Evolutionary conservation across 1,284 basidiomycete genomes (phyloP), one percentile per base, ranked within the genome.

Genomic region (Gomphus bonarii): DNA sequence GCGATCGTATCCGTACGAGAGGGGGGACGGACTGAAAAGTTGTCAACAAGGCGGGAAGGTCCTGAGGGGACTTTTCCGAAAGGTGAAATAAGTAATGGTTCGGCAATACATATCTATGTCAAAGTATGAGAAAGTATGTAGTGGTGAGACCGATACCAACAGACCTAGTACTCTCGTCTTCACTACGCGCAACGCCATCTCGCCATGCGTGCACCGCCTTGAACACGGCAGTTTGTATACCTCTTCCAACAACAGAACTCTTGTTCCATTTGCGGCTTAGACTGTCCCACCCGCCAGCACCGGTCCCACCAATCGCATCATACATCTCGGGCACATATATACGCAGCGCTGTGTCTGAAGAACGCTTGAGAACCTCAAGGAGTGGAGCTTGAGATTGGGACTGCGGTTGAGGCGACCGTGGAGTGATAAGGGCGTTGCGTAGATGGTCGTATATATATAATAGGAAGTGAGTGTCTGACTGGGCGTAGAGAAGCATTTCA

Each of bases 401-500:
- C 3, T 65, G 59, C 14, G 65, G 61, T 28, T 63, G 63, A 3
- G 65, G 67, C 54, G 66, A 67, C 28, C 65, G 68, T 53, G 66
- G 81, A 65, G 84, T 83, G 25, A 92, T 74, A 3, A 98, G 83
- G 1, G 88, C 88, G 66, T 90, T 86, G 6, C 92, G 87, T n/a
- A 98, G 79, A 62, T 84, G 82, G 71, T 98, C 94, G 70, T 95
- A 98, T 64, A 98, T 85, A 71, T 83, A 93, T 20, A 98, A 76
- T 1, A 99, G 78, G 71, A 89, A 97, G 69, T 99, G 95, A 0
- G 95, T 99, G 69, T 99, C 95, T 4, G 91, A 90, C 20, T 94
- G 85, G 1, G 95, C 95, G 67, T 99, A 99, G 57, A 81, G 75
- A 31, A 93, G 72, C 94, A 98, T 97, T 63, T 91, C 91, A 47